Base-by-base conservation (phyloP, 805 yeast species). In the Monosporozyma siamensis region DNA sequence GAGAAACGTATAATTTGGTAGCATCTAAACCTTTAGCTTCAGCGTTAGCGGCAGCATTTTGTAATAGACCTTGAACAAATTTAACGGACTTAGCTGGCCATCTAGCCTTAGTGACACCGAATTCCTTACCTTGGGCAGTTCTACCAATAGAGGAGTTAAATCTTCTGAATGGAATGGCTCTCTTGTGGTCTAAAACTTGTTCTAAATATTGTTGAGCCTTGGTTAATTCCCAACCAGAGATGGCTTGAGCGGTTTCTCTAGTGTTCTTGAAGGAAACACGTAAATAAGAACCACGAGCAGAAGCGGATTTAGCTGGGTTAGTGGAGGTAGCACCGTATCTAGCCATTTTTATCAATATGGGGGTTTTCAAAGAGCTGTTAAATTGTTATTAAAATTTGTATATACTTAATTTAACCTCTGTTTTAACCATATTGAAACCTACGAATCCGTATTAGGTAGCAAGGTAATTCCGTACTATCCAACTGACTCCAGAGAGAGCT, bases 231-330 rank as follows among this genome's bases (percentile, higher is more conserved):
- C 97, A 92, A 62, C 98, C 98, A 72, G 77, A 80, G 74, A 92
- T 80, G 71, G 98, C 96, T 76, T 85, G 95, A 65, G 94, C 97
- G 60, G 97, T 83, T 76, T 90, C 98, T 74, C 95, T 87, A 77
- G 98, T 92, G 90, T 92, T 92, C 89, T 92, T 92, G 95, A 73
- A 92, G 58, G 98, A 92, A 63, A 87, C 96, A 77, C 99, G 90
- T 73, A 92, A 80, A 89, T 88, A 89, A 49, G 97, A 86, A 69
- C 97, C 97, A 74, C 97, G 94, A 69, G 98, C 95, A 69, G 95
- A 83, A 67, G 97, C 97, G 64, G 95, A 84, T 79, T 88, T 87
- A 71, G 96, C 92, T 77, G 98, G 97, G 89, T 92, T 89, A 66
- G 95, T 88, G 70, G 98, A 87, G 67, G 87, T 81, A 72, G 95